Evolutionary conservation across 805 yeast genomes (phyloP).

Genomic region (Kuraishia piskuri): DNA sequence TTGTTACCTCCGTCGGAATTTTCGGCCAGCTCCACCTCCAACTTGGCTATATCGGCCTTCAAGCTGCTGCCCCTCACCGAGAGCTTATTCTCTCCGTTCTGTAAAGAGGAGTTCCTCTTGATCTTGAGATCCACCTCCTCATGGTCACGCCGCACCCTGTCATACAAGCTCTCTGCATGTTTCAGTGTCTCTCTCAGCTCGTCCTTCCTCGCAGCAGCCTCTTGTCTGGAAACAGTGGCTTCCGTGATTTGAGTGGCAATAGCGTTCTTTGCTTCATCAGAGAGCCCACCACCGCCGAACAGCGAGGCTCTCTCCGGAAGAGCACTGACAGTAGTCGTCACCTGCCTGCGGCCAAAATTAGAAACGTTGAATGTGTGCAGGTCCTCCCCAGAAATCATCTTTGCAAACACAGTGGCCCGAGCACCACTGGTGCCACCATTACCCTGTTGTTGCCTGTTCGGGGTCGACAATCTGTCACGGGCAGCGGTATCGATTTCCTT

Average conservation of each 20-base stretch:
- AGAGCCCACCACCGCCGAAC: conserved; percentile 23
- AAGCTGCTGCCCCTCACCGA: conserved; percentile 31
- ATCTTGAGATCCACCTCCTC: conserved; percentile 6
- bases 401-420: conserved; percentile 39
- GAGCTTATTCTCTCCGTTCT: conserved; percentile 9
- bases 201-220: conserved; percentile 3
- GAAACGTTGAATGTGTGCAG: conserved; percentile 48
- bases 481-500: conserved; percentile 33
- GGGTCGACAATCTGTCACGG: conserved; percentile 22
- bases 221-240: neutral
- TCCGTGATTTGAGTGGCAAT: conserved; percentile 1
- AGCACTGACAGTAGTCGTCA: conserved; percentile 32
- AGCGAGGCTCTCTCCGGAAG: conserved; percentile 16
- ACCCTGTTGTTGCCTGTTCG: conserved; percentile 11
- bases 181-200: neutral
- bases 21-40: neutral
- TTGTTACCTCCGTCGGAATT: neutral
- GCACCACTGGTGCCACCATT: conserved; percentile 6
- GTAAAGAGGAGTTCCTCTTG: neutral
- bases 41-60: conserved; percentile 18
- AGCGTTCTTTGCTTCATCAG: conserved; percentile 16
- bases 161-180: conserved; percentile 7
- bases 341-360: conserved; percentile 52
- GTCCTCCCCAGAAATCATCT: conserved; percentile 52
- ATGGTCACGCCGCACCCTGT: conserved; percentile 8